Evolutionary conservation across 164 flowering plant genomes (phyloP).

Genomic region (Cinnamomum chago): DNA sequence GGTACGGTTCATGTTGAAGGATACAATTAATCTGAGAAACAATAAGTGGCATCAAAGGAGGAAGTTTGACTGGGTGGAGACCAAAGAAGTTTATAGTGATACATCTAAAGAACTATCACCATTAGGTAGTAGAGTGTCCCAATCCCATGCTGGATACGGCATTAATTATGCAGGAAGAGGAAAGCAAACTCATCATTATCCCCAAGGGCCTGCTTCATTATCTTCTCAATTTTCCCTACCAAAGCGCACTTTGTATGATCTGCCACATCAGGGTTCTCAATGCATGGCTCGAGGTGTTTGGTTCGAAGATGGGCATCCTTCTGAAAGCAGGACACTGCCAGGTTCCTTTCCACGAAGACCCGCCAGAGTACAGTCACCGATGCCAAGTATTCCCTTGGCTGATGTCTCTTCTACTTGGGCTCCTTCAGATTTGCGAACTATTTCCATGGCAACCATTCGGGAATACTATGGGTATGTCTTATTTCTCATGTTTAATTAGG

Average conservation of each 20-base stretch:
- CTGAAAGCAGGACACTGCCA: constrained; percentile 48
- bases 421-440: constrained; percentile 50
- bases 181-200: constrained; percentile 48
- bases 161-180: constrained; percentile 55
- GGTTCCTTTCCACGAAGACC: constrained; percentile 70
- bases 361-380: constrained; percentile 50
- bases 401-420: constrained; percentile 43
- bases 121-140: constrained; percentile 60
- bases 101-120: constrained; percentile 88
- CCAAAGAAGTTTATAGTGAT: constrained; percentile 93
- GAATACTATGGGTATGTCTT: constrained; percentile 76
- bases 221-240: constrained; percentile 54
- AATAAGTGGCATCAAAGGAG: constrained; percentile 95
- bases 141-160: constrained; percentile 39
- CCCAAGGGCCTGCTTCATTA: constrained; percentile 47
- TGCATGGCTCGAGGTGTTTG: constrained; percentile 63
- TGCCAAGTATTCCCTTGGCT: constrained; percentile 26
- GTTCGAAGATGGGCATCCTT: constrained; percentile 55
- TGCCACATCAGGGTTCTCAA: constrained; percentile 53
- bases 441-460: constrained; percentile 64
- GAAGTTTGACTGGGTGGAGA: constrained; percentile 93
- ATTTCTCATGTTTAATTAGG: background rate
- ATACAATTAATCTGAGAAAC: constrained; percentile 82
- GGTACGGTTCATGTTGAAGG: constrained; percentile 89
- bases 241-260: constrained; percentile 50